Evolutionary conservation across 495 filamentous ascomycete genomes (phyloP).

Genomic region (Penicillium ochrochloron): DNA sequence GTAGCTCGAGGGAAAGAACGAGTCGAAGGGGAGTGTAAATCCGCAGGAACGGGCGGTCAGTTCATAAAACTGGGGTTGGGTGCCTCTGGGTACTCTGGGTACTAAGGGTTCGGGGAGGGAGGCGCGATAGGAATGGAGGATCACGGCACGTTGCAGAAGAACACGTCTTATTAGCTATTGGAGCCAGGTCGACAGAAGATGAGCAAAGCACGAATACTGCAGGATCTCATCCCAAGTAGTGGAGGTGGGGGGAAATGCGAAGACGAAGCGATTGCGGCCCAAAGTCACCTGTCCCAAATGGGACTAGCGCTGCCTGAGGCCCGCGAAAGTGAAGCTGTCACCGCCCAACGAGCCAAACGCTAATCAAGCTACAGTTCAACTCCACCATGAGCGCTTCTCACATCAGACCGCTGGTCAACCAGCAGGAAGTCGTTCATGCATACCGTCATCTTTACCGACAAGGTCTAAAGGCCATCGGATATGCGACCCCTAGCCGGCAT

Average conservation of each 20-base stretch:
- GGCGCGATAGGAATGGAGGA: neutral
- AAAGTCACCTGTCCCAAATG: constrained; percentile 32
- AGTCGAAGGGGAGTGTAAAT: constrained; percentile 3
- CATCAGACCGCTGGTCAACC: constrained; percentile 21
- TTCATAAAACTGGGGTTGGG: constrained; percentile 12
- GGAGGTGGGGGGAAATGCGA: constrained; percentile 9
- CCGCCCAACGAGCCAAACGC: constrained; percentile 14
- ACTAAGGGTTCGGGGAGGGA: neutral
- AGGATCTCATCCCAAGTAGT: constrained; percentile 2
- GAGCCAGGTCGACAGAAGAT: constrained; percentile 5
- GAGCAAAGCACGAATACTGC: constrained; percentile 6
- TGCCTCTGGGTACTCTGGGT: neutral
- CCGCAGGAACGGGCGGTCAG: constrained; percentile 15
- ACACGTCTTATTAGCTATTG: constrained; percentile 11
- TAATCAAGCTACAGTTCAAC: constrained; percentile 4
- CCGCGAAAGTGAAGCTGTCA: constrained; percentile 11
- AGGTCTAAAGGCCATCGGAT: constrained; percentile 77
- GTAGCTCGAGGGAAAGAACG: neutral
- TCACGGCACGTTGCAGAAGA: constrained; percentile 5
- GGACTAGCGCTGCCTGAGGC: constrained; percentile 33
- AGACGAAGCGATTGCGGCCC: constrained; percentile 34
- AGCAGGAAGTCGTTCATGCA: constrained; percentile 62
- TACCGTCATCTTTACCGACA: constrained; percentile 81
- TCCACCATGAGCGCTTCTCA: constrained; percentile 22
- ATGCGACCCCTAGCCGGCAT: constrained; percentile 75